phyloP scores from a whole-genome alignment of 1,139 yeast species.

The Meyerozyma sp. region DNA sequence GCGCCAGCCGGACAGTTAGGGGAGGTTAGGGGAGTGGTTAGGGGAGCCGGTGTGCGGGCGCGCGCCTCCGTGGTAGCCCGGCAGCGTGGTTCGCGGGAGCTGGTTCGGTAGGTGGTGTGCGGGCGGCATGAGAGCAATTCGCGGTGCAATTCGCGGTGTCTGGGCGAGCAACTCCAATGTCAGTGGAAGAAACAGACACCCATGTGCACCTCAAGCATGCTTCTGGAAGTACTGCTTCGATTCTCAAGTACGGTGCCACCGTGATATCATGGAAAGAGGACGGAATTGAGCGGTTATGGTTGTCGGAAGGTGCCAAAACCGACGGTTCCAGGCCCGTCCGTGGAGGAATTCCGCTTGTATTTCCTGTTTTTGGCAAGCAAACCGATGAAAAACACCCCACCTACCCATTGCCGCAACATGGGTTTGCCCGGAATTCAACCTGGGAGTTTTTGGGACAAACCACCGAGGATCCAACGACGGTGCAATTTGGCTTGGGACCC shows the following conservation, averaged over 20 bases:
- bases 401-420: constrained; percentile 78
- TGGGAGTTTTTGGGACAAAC: constrained; percentile 95
- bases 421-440: constrained; percentile 81
- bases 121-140: not conserved
- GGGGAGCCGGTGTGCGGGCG: not conserved
- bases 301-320: constrained; percentile 68
- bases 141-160: not conserved
- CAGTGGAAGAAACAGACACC: constrained; percentile 60
- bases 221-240: constrained; percentile 46
- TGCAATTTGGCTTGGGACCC: constrained; percentile 86
- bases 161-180: constrained; percentile 25
- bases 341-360: constrained; percentile 95
- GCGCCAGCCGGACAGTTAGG: not conserved
- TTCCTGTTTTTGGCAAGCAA: constrained; percentile 87
- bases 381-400: constrained; percentile 34
- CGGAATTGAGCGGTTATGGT: constrained; percentile 64
- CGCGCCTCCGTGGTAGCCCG: too few species aligned
- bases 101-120: too few species aligned
- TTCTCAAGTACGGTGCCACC: constrained; percentile 86
- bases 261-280: constrained; percentile 70
- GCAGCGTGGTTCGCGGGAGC: too few species aligned
- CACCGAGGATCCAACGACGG: constrained; percentile 49
- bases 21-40: not conserved
- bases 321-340: constrained; percentile 93
- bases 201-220: constrained; percentile 61